Conservation (phyloP, 768 basidiomycete species). For the Megacollybia marginata region DNA sequence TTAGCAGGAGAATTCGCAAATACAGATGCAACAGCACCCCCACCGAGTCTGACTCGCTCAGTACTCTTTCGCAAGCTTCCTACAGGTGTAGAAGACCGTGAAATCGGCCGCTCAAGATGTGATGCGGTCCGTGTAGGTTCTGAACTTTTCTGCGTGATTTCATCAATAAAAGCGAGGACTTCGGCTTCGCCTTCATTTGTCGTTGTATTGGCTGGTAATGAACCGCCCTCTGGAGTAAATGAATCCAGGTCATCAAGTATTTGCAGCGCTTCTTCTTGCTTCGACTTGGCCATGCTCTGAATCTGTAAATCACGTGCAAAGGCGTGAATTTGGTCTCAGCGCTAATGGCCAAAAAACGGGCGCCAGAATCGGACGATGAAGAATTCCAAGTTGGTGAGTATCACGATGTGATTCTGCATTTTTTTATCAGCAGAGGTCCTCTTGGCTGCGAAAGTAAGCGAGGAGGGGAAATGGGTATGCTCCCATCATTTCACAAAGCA, state of each 20-base stretch:
- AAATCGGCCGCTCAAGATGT: constrained; percentile 48
- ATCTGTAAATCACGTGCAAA: too few relatives aligned
- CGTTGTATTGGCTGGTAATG: constrained; percentile 13
- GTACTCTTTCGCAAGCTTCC: constrained; percentile 58
- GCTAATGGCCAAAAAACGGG: neutral
- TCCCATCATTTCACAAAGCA: neutral
- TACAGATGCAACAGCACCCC: constrained; percentile 24
- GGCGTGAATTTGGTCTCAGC: too few relatives aligned
- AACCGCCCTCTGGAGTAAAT: constrained; percentile 39
- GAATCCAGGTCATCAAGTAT: constrained; percentile 94
- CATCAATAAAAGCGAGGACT: constrained; percentile 89
- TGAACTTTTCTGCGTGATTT: constrained; percentile 87
- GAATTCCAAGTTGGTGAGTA: constrained; percentile 27
- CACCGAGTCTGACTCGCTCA: constrained; percentile 66
- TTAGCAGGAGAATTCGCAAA: constrained; percentile 15
- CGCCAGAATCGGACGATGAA: constrained; percentile 3
- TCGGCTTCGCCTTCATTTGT: constrained; percentile 63
- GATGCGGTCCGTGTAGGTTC: constrained; percentile 61
- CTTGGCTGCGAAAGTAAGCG: constrained; percentile 32
- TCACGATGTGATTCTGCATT: too few relatives aligned
- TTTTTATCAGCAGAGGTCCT: constrained; percentile 32
- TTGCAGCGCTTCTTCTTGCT: constrained; percentile 83
- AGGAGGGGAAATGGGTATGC: constrained; percentile 36
- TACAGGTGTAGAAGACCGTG: constrained; percentile 64
- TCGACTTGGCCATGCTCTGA: constrained; percentile 44